phyloP scores from a whole-genome alignment of 1,284 basidiomycete genomes.

The Phellopilus nigrolimitatus region DNA sequence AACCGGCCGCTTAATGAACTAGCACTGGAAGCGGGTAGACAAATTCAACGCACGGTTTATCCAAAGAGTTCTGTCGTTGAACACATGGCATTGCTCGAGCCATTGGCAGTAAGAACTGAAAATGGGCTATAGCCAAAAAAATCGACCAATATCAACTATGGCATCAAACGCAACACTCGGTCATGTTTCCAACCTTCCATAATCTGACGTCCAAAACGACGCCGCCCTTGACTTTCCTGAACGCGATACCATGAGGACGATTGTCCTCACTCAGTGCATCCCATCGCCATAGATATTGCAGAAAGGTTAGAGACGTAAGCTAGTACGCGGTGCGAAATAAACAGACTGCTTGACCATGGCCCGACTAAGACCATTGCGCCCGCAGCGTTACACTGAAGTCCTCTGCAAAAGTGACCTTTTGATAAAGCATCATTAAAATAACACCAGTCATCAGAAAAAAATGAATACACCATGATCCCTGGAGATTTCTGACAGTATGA shows the following conservation, averaged over 20 bases:
- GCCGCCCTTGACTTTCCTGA: constrained; percentile 48
- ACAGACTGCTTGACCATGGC: constrained; percentile 50
- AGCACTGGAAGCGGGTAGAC: too few relatives aligned
- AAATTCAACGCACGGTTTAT: too few relatives aligned
- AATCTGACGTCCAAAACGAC: constrained; percentile 55
- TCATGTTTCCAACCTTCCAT: constrained; percentile 43
- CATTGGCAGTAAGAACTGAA: constrained; percentile 53
- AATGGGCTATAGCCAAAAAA: constrained; percentile 37
- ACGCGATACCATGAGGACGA: constrained; percentile 50
- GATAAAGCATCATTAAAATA: too few relatives aligned
- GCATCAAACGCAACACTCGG: not conserved
- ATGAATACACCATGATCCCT: too few relatives aligned
- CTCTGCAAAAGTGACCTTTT: too few relatives aligned
- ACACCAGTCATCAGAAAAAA: too few relatives aligned
- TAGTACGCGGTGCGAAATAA: not conserved
- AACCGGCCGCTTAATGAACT: not conserved
- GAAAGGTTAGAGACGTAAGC: not conserved
- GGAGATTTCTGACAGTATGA: too few relatives aligned
- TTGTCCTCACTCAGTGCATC: constrained; percentile 48
- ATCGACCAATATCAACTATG: not conserved
- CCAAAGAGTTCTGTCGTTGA: constrained; percentile 51
- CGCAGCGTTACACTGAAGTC: constrained; percentile 58
- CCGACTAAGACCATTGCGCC: too few relatives aligned
- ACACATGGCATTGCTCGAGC: constrained; percentile 43
- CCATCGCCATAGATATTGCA: constrained; percentile 46